Base-by-base conservation (phyloP, 345 rosid species). In the Aurinia saxatilis region DNA sequence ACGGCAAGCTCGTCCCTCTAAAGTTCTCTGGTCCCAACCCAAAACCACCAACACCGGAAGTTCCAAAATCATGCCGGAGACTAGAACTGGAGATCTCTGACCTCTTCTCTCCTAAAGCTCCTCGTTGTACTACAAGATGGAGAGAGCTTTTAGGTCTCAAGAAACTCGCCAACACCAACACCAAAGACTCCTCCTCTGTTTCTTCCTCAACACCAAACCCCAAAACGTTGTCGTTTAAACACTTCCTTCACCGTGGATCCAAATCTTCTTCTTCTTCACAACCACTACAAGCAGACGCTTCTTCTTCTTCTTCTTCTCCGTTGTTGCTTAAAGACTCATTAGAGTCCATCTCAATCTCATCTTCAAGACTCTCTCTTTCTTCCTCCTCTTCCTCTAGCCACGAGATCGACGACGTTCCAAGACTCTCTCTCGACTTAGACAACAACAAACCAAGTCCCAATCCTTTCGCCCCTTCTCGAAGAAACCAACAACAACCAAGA, bases 51-150 rank as follows among this genome's bases (percentile, higher is more conserved):
- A 49, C 75, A n/a, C 65, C 78, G 2, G 83, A 80, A 35, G 42
- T 60, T 4, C 30, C 16, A 4, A 86, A 70, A 58, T 54, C 84
- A 25, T 73, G 82, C 42, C 80, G 81, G 54, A 60, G 79, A 50
- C 48, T 72, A 54, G 76, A 72, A 35, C 56, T 63, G 63, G 90
- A 78, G 47, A 72, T 79, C 27, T 71, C 86, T 0, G 60, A 78
- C n/a, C 62, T 81, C 56, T 86, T 89, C 68, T 91, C 96, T 1
- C 96, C 96, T 0, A 88, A 84, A 63, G 95, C 96, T 21, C 96
- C 95, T 4, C 64, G 95, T 51, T 88, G 96, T 64, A 85, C 99
- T 0, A 81, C 91, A 44, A 75, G 97, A 16, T 92, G 95, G 98
- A 67, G 75, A 81, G 98, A 87, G 70, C 74, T 93, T 25, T 50